Conservation (phyloP, 805 yeast genomes). For the Tetrapisispora arboricola region DNA sequence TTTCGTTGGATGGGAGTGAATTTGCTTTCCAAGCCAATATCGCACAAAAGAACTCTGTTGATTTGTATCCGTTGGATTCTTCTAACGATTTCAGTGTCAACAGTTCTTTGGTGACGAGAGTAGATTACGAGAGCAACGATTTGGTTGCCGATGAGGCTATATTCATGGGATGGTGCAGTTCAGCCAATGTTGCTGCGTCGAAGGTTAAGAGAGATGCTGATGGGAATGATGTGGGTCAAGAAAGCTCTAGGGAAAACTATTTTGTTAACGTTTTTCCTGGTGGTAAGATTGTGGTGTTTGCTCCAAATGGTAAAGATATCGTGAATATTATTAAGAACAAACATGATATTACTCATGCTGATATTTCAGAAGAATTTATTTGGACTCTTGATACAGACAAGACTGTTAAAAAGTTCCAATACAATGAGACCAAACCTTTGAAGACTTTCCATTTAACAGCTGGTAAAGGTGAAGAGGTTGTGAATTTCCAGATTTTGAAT, state of each 20-base stretch:
- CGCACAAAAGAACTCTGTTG: conserved; percentile 27
- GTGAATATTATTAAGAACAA: conserved; percentile 29
- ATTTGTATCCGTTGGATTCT: conserved; percentile 26
- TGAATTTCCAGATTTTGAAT: conserved; percentile 20
- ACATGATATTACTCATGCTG: conserved; percentile 28
- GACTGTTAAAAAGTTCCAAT: conserved; percentile 26
- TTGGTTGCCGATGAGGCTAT: conserved; percentile 18
- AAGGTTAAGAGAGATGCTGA: conserved; percentile 18
- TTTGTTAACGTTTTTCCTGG: conserved; percentile 24
- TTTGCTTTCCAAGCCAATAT: conserved; percentile 27
- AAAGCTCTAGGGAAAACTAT: conserved; percentile 12
- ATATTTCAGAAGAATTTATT: conserved; percentile 27
- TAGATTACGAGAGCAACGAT: conserved; percentile 27
- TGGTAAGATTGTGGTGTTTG: conserved; percentile 26
- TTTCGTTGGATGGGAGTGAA: conserved; percentile 24
- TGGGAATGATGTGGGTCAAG: conserved; percentile 6
- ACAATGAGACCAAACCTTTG: conserved; percentile 25
- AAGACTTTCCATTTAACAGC: conserved; percentile 28
- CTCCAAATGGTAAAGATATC: conserved; percentile 28
- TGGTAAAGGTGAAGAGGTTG: conserved; percentile 25
- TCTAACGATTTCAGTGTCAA: conserved; percentile 17
- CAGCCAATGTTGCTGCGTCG: neutral
- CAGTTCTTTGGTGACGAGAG: conserved; percentile 23
- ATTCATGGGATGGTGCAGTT: conserved; percentile 22
- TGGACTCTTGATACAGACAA: conserved; percentile 27